Conservation (phyloP, 2,329 filamentous ascomycete species). For the Microsporum ferrugineum region DNA sequence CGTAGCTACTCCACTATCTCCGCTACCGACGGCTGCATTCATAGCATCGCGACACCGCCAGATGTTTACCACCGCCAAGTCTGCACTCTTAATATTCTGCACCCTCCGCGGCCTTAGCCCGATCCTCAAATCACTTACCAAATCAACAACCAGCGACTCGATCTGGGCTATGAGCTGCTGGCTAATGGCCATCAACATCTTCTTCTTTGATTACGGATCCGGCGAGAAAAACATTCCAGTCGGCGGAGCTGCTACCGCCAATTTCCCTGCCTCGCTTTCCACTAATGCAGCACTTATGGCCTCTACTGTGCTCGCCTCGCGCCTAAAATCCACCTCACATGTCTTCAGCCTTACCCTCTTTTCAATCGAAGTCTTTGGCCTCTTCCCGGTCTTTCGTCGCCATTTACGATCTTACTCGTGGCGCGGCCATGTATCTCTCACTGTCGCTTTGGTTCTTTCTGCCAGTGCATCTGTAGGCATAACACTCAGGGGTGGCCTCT, state of each 20-base stretch:
- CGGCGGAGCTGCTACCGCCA: constrained; percentile 31
- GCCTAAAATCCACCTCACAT: constrained; percentile 78
- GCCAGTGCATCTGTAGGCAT: constrained; percentile 68
- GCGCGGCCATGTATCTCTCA: constrained; percentile 67
- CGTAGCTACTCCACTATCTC: background rate
- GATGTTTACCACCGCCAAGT: constrained; percentile 74
- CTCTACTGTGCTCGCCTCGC: constrained; percentile 81
- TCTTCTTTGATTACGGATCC: constrained; percentile 93
- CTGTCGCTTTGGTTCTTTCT: constrained; percentile 61
- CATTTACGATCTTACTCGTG: constrained; percentile 74
- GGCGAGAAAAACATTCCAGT: constrained; percentile 8
- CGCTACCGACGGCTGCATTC: constrained; percentile 17
- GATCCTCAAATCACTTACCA: constrained; percentile 91
- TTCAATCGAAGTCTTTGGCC: constrained; percentile 90
- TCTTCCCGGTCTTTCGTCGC: constrained; percentile 94
- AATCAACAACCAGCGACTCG: constrained; percentile 80
- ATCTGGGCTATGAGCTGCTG: constrained; percentile 97
- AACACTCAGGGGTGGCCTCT: constrained; percentile 43
- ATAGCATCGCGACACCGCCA: constrained; percentile 48
- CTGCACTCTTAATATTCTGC: constrained; percentile 82
- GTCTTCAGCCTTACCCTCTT: constrained; percentile 93
- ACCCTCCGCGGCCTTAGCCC: constrained; percentile 84
- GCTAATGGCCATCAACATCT: constrained; percentile 88
- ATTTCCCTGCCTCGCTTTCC: constrained; percentile 55
- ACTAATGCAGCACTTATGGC: constrained; percentile 97